Conservation (phyloP, 1,284 basidiomycete species). For the Trametes polyzona region DNA sequence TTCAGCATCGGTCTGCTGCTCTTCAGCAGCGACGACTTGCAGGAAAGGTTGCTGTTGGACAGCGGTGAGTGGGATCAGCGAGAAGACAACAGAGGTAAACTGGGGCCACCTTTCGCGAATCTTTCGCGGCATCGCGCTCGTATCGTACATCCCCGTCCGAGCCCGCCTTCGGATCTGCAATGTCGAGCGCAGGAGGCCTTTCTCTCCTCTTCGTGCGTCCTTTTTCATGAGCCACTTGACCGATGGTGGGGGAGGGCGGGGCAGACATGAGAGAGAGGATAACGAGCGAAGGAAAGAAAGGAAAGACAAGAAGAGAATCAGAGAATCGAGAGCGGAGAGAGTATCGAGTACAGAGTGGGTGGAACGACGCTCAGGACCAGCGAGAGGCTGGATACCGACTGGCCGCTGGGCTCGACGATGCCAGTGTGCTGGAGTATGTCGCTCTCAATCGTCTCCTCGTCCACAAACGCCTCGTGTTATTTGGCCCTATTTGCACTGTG, state of each 20-base stretch:
- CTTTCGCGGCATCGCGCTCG: constrained; percentile 32
- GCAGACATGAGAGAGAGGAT: constrained; percentile 40
- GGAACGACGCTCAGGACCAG: constrained; percentile 23
- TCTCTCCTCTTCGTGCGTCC: constrained; percentile 40
- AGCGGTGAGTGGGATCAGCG: constrained; percentile 2
- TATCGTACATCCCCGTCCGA: constrained; percentile 33
- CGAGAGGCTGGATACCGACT: constrained; percentile 25
- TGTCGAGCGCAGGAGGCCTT: constrained; percentile 42
- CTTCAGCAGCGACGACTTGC: constrained; percentile 42
- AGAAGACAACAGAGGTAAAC: constrained; percentile 4
- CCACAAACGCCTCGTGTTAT: constrained; percentile 28
- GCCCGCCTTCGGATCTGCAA: constrained; percentile 29
- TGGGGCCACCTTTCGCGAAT: constrained; percentile 31
- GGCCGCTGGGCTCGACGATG: constrained; percentile 34
- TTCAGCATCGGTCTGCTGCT: constrained; percentile 35
- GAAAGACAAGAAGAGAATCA: constrained; percentile 33
- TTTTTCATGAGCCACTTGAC: constrained; percentile 36
- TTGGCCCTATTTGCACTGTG: constrained; percentile 25
- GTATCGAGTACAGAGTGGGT: constrained; percentile 21
- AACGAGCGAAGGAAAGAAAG: constrained; percentile 39
- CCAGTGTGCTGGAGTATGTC: constrained; percentile 26
- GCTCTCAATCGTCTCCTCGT: constrained; percentile 19
- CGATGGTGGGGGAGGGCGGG: constrained; percentile 35
- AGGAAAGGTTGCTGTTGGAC: constrained; percentile 40
- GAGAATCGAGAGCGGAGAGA: constrained; percentile 21